Conservation (phyloP, 176 grass and related monocot species). For the Carex myosuroides region DNA sequence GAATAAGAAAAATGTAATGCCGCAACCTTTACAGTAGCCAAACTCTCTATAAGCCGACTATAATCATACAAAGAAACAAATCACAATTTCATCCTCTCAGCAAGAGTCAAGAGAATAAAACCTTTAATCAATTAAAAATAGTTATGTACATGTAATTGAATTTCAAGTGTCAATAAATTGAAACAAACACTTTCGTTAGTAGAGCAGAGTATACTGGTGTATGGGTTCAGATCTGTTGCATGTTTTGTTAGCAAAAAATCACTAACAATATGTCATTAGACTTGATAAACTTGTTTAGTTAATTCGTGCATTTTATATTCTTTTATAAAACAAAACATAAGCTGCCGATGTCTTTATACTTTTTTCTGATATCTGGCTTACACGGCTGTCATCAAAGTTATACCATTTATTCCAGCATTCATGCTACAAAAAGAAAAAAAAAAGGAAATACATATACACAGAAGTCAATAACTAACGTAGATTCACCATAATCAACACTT, state of each 20-base stretch:
- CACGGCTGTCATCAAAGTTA: conserved; percentile 77
- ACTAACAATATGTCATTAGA: neutral
- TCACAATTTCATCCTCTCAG: neutral
- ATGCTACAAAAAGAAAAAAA: conserved; percentile 33
- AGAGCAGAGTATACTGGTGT: conserved; percentile 3
- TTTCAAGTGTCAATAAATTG: conserved; percentile 1
- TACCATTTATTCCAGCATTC: conserved; percentile 54
- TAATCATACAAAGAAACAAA: neutral
- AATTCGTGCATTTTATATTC: conserved; percentile 29
- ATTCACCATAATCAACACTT: neutral
- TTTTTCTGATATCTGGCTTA: conserved; percentile 51
- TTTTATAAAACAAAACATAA: conserved; percentile 92
- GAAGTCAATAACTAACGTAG: neutral
- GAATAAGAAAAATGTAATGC: neutral
- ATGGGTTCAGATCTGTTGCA: neutral
- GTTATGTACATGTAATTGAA: conserved; percentile 9
- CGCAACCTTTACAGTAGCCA: neutral
- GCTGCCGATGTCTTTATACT: conserved; percentile 77
- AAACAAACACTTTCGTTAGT: neutral
- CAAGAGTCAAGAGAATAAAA: neutral
- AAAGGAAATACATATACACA: neutral
- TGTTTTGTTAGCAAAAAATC: neutral
- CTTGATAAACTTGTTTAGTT: neutral
- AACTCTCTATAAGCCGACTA: neutral
- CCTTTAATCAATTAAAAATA: neutral